Evolutionary conservation across 78 protist species (phyloP).

Genomic region (Dictyostelium capitatum): DNA sequence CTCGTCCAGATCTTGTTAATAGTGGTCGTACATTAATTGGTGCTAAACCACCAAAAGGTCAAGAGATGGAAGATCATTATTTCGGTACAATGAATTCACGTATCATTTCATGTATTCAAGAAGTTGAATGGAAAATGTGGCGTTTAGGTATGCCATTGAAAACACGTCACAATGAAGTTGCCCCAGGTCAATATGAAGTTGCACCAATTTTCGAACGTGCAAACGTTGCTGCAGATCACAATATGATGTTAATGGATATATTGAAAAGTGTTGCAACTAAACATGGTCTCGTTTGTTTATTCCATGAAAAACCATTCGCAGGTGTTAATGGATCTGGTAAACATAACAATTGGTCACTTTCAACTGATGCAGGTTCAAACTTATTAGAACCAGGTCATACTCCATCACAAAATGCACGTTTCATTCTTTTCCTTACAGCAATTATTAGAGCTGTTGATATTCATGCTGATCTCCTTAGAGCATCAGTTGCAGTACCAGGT

Average conservation of each 20-base stretch:
- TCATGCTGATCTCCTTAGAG: conserved; percentile 90
- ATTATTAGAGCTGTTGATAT: conserved; percentile 79
- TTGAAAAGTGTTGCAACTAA: conserved; percentile 55
- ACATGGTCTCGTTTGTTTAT: conserved; percentile 87
- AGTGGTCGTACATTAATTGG: conserved; percentile 93
- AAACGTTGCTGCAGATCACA: conserved; percentile 92
- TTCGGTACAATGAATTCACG: conserved; percentile 88
- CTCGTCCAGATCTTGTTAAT: conserved; percentile 91
- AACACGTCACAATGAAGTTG: conserved; percentile 96
- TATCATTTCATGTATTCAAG: conserved; percentile 84
- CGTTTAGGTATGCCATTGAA: conserved; percentile 91
- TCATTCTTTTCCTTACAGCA: conserved; percentile 85
- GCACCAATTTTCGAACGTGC: conserved; percentile 93
- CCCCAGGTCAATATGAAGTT: conserved; percentile 96
- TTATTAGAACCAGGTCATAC: conserved; percentile 84
- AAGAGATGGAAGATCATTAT: conserved; percentile 95
- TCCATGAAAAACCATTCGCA: conserved; percentile 97
- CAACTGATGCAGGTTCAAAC: conserved; percentile 84
- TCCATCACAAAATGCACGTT: conserved; percentile 75
- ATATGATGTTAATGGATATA: conserved; percentile 93
- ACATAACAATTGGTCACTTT: conserved; percentile 94
- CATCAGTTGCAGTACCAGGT: conserved; percentile 89
- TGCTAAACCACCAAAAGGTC: conserved; percentile 90
- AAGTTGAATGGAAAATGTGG: conserved; percentile 89
- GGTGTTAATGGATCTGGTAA: conserved; percentile 96